Base-by-base conservation (phyloP, 2,329 filamentous ascomycete genomes). In the Tolypocladium inflatum region DNA sequence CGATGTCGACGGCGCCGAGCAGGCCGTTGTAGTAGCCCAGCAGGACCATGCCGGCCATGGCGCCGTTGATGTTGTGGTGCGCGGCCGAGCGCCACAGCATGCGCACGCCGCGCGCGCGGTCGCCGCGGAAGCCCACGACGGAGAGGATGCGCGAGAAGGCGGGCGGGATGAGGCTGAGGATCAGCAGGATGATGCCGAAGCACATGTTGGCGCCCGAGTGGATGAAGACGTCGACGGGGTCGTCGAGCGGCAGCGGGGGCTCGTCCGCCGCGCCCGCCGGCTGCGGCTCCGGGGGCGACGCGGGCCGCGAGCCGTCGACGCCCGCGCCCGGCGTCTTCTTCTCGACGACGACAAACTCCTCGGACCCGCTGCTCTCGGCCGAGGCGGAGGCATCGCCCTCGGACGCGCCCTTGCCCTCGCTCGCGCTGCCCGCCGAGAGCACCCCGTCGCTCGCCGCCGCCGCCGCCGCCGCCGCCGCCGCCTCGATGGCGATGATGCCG, bases 121-220 rank as follows among this genome's bases (percentile, higher is more conserved):
- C 92, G 38, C 94, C 94, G 61, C 84, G 86, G 74, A 97, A 97
- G 1, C 94, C 94, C 37, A 97, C 88, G 48, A 97, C 87, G 59
- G 87, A 90, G 4, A 97, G 79, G 1, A 99, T 81, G 58, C 85
- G 88, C n/a, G 84, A 88, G 71, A 97, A 96, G 0, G 92, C 85
- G 0, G 94, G 94, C 0, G 94, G 95, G 0, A 97, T 86, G 76
- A 97, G 88, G 15, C 91, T 95, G n/a, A 97, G 86, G 57, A 97
- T 79, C 1, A 97, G 79, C 17, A 95, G 80, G 1, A 97, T 76
- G 38, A 95, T 81, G 3, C 94, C 94, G 66, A 92, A 97, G 71
- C 91, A 96, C 72, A 97, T 87, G 68, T 89, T 94, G 6, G 87
- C 84, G 11, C 91, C 93, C 0, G 90, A 92, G 70, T 96, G 91